Conservation (phyloP, 1,139 yeast species). For the Nakaseomyces bracarensis region DNA sequence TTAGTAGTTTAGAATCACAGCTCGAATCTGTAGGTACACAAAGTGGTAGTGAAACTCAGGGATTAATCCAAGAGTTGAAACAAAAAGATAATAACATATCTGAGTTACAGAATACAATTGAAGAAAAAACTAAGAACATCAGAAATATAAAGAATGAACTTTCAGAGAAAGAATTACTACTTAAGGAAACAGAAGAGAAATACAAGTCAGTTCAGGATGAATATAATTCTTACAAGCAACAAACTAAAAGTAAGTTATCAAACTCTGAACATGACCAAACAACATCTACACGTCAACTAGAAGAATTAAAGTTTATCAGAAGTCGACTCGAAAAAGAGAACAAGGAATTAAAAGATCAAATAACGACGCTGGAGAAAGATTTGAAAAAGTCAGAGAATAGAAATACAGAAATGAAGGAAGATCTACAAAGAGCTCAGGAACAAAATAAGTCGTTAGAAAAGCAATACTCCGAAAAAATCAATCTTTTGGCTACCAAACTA, state of each 20-base stretch:
- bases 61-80: slow-evolving; percentile 30
- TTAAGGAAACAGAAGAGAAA: slow-evolving; percentile 11
- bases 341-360: slow-evolving; percentile 8
- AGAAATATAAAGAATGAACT: slow-evolving; percentile 13
- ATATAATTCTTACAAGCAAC: slow-evolving; percentile 5
- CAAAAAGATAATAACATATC: slow-evolving; percentile 9
- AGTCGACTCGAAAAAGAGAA: slow-evolving; percentile 9
- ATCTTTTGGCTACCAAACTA: neutral
- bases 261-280: slow-evolving; percentile 19
- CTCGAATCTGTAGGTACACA: slow-evolving; percentile 11
- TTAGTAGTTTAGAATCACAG: slow-evolving; percentile 7
- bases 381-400: slow-evolving; percentile 11
- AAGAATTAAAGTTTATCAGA: slow-evolving; percentile 8
- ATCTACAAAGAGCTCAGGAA: slow-evolving; percentile 34
- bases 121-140: slow-evolving; percentile 12
- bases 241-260: neutral
- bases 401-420: slow-evolving; percentile 25
- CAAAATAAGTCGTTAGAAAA: slow-evolving; percentile 14
- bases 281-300: slow-evolving; percentile 12
- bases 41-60: slow-evolving; percentile 10
- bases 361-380: slow-evolving; percentile 17
- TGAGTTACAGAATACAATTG: slow-evolving; percentile 6
- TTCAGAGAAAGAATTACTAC: slow-evolving; percentile 9
- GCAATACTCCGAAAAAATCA: neutral
- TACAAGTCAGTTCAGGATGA: neutral